Percentiles rank a stretch among this genome's conserved stretches.
Conservation (phyloP, 352 stramenopile species). For the Globisporangium spinosum region DNA sequence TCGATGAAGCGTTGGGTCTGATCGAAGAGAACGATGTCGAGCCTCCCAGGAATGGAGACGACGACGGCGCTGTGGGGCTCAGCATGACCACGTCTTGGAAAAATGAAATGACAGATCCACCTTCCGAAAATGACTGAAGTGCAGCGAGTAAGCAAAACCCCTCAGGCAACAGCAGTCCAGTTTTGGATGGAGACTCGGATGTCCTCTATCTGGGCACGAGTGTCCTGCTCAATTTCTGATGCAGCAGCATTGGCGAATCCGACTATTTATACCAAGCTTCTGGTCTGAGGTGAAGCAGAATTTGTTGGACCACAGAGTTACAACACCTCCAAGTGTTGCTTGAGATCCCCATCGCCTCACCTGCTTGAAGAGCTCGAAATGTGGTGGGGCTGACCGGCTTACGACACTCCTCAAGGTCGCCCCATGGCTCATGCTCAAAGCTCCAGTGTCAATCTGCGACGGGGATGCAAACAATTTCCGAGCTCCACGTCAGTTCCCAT, state of each 20-base stretch:
- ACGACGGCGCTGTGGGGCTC: slow-evolving; percentile 1
- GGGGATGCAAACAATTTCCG: neutral
- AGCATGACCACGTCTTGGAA: slow-evolving; percentile 2
- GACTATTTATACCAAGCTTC: neutral
- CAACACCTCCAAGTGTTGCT: too few relatives aligned
- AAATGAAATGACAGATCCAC: neutral
- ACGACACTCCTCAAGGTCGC: too few relatives aligned
- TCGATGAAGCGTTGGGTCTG: slow-evolving; percentile 51
- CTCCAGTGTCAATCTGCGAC: neutral
- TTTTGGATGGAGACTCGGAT: neutral
- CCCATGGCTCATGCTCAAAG: neutral
- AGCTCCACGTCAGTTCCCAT: neutral
- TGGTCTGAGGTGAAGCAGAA: too few relatives aligned
- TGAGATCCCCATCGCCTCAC: too few relatives aligned
- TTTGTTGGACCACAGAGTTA: too few relatives aligned
- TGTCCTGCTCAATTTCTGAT: neutral
- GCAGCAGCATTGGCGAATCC: neutral
- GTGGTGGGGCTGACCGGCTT: neutral
- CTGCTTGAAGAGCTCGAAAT: neutral
- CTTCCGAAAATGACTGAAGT: neutral
- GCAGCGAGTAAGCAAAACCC: neutral
- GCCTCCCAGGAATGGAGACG: slow-evolving; percentile 6
- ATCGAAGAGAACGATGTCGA: slow-evolving; percentile 43
- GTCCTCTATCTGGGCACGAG: neutral
- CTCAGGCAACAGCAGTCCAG: neutral